Conservation (phyloP, 257 asterid species). For the Nicotiana attenuata region DNA sequence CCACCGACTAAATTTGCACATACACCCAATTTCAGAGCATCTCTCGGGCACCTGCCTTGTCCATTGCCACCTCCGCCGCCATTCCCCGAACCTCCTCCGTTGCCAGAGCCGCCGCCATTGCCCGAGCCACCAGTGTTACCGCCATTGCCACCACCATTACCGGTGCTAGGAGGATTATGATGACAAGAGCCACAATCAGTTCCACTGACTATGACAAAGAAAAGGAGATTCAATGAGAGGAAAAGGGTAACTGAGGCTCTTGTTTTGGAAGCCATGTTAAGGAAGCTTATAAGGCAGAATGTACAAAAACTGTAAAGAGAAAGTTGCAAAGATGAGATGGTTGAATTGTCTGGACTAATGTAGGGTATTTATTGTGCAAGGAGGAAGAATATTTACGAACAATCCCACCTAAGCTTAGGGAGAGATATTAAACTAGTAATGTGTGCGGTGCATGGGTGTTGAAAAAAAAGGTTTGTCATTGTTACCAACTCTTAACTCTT, state of each 20-base stretch:
- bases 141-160: not conserved
- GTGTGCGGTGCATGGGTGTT: too few species aligned
- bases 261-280: too few species aligned
- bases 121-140: not conserved
- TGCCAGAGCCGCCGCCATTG: not conserved
- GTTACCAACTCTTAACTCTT: too few species aligned
- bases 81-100: not conserved
- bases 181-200: not conserved
- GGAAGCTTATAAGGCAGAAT: too few species aligned
- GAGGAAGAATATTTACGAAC: too few species aligned
- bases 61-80: not conserved
- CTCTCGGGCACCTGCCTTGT: constrained; percentile 20
- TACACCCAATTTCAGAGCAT: constrained; percentile 24
- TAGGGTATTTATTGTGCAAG: too few species aligned
- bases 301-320: too few species aligned
- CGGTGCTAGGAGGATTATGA: not conserved
- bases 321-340: too few species aligned
- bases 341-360: too few species aligned
- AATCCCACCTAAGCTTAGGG: too few species aligned
- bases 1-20: constrained; percentile 23
- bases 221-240: constrained; percentile 17
- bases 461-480: too few species aligned
- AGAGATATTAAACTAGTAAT: too few species aligned
- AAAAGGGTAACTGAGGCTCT: not conserved
- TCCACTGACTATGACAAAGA: constrained; percentile 12